Conservation (phyloP, 2,329 filamentous ascomycete genomes). For the Madurella fahalii region DNA sequence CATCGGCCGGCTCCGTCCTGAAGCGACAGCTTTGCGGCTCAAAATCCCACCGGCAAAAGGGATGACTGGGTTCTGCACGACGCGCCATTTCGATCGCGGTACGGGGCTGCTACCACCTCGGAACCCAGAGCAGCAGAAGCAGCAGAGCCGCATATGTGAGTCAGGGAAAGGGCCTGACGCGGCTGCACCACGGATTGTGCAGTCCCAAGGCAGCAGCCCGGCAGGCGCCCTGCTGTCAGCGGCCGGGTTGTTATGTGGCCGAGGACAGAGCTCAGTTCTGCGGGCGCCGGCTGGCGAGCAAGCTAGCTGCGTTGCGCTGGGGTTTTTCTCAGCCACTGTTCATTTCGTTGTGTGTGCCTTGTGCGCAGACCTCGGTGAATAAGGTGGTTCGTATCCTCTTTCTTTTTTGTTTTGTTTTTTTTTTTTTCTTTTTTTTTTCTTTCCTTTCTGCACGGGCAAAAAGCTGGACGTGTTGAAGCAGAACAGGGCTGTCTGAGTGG, state of each 20-base stretch:
- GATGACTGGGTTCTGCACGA: not conserved
- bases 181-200: not conserved
- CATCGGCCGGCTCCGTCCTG: conserved; percentile 14
- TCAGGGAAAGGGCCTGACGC: not conserved
- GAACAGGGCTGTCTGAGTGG: too few species aligned
- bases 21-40: not conserved
- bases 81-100: not conserved
- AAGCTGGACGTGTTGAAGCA: too few species aligned
- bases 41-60: not conserved
- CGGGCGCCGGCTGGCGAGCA: not conserved
- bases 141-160: conserved; percentile 2
- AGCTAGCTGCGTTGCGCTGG: not conserved
- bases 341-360: conserved; percentile 6
- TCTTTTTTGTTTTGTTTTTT: too few species aligned
- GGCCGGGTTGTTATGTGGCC: not conserved
- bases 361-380: conserved; percentile 9
- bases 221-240: not conserved
- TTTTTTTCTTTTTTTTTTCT: too few species aligned
- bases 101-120: not conserved
- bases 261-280: not conserved
- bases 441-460: too few species aligned
- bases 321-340: conserved; percentile 7
- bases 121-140: not conserved
- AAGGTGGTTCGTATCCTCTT: too few species aligned
- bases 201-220: not conserved